Percentiles rank a stretch among this genome's conserved stretches.
Conservation (phyloP, 495 filamentous ascomycete species). For the Hypoxylon fuscum region DNA sequence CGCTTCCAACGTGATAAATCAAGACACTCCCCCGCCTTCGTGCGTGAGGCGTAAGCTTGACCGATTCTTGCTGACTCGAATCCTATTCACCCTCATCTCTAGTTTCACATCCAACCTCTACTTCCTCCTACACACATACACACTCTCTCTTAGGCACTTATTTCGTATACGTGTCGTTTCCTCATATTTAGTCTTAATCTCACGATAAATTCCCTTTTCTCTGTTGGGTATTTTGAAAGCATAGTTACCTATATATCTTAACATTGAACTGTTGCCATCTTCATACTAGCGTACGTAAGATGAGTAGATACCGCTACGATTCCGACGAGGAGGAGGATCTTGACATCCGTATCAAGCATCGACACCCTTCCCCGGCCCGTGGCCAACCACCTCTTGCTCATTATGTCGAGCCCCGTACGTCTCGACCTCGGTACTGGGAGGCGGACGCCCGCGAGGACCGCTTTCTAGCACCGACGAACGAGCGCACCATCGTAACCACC, state of each 20-base stretch:
- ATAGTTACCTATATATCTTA: too few relatives aligned
- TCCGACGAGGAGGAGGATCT: constrained; percentile 54
- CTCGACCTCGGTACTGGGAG: constrained; percentile 48
- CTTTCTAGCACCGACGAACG: constrained; percentile 41
- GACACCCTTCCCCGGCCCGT: constrained; percentile 46
- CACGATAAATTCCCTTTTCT: background rate
- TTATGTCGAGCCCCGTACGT: constrained; percentile 51
- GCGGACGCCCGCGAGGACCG: constrained; percentile 39
- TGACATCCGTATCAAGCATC: constrained; percentile 55
- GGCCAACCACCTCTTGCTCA: constrained; percentile 44
- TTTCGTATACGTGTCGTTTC: background rate
- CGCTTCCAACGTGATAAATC: constrained; percentile 19
- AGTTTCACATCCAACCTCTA: too few relatives aligned
- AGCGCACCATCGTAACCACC: constrained; percentile 50
- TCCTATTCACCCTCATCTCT: constrained; percentile 1
- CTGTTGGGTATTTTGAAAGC: background rate
- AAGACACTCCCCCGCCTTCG: constrained; percentile 17
- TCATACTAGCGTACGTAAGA: constrained; percentile 5
- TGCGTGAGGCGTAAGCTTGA: constrained; percentile 11
- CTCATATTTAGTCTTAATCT: background rate
- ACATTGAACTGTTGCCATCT: too few relatives aligned
- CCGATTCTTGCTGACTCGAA: constrained; percentile 5
- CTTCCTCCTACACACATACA: background rate
- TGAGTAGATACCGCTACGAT: constrained; percentile 63
- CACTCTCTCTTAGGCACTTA: background rate